These are phyloP conservation scores for Berberis vulgaris DNA, from an alignment of 164 flowering plant genomes.

Conservation along the genomic window DNA sequence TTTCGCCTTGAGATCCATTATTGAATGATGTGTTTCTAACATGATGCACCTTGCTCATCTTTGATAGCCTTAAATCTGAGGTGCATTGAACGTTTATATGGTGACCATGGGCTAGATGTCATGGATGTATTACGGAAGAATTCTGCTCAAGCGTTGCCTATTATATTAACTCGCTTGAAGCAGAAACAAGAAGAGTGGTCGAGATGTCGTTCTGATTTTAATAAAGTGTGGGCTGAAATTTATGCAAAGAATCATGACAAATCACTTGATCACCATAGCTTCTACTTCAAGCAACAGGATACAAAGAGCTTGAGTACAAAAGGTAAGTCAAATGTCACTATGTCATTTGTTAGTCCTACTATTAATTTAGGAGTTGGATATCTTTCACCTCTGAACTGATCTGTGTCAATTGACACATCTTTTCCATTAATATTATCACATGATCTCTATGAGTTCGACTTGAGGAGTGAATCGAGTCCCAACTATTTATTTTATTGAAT, in stretches of 20 bases:
- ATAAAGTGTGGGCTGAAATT: constrained; percentile 96
- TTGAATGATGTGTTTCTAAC: background rate
- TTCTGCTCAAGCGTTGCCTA: constrained; percentile 78
- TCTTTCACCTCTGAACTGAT: no score
- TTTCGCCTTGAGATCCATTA: background rate
- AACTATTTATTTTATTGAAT: no score
- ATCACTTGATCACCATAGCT: constrained; percentile 95
- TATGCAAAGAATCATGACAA: constrained; percentile 92
- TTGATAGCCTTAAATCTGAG: constrained; percentile 70
- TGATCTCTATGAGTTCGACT: no score
- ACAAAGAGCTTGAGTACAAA: constrained; percentile 88
- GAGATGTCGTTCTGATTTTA: constrained; percentile 82
- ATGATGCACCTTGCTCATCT: constrained; percentile 1
- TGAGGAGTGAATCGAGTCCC: no score
- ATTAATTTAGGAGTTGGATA: background rate
- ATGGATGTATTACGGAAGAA: constrained; percentile 86
- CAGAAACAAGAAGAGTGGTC: constrained; percentile 99
- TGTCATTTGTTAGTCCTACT: background rate
- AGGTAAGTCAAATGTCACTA: constrained; percentile 35
- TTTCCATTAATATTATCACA: no score
- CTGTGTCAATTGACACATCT: no score
- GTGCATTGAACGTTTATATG: constrained; percentile 93
- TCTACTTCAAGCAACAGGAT: constrained; percentile 98
- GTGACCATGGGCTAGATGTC: constrained; percentile 97
- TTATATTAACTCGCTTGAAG: constrained; percentile 81